Conservation (phyloP, 345 rosid species). For the Tarenaya hassleriana region DNA sequence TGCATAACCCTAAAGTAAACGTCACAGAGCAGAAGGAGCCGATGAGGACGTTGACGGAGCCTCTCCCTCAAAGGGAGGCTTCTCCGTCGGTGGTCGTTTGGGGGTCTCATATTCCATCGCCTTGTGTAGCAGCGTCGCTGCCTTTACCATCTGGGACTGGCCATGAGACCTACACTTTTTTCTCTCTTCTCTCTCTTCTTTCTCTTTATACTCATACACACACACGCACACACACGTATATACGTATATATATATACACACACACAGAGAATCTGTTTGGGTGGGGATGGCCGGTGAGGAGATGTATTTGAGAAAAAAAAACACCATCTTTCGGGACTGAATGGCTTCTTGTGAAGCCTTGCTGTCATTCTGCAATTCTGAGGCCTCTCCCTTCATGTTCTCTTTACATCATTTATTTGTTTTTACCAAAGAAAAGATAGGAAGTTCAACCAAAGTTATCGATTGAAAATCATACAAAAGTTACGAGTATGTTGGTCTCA, state of each 20-base stretch:
- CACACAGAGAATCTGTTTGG: no score
- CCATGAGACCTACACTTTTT: constrained; percentile 34
- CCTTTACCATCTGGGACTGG: constrained; percentile 34
- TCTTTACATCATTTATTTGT: no score
- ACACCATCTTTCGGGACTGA: constrained; percentile 58
- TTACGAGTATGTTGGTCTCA: no score
- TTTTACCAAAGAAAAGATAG: no score
- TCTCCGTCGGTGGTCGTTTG: constrained; percentile 26
- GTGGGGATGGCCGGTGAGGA: constrained; percentile 32
- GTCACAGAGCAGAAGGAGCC: constrained; percentile 18
- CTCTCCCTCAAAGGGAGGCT: constrained; percentile 16
- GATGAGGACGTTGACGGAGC: constrained; percentile 27
- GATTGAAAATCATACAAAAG: no score
- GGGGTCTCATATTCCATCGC: constrained; percentile 35
- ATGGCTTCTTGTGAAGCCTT: constrained; percentile 34
- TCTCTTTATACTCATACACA: constrained; percentile 8
- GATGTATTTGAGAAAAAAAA: constrained; percentile 11
- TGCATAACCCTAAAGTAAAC: constrained; percentile 37
- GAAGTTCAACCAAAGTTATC: no score
- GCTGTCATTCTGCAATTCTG: constrained; percentile 52
- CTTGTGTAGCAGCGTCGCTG: constrained; percentile 43
- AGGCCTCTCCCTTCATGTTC: constrained; percentile 26
- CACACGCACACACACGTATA: neutral
- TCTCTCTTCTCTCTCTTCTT: no score
- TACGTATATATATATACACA: neutral